Evolutionary conservation across 495 filamentous ascomycete species (phyloP).

Genomic region (Penicillium pulvis): DNA sequence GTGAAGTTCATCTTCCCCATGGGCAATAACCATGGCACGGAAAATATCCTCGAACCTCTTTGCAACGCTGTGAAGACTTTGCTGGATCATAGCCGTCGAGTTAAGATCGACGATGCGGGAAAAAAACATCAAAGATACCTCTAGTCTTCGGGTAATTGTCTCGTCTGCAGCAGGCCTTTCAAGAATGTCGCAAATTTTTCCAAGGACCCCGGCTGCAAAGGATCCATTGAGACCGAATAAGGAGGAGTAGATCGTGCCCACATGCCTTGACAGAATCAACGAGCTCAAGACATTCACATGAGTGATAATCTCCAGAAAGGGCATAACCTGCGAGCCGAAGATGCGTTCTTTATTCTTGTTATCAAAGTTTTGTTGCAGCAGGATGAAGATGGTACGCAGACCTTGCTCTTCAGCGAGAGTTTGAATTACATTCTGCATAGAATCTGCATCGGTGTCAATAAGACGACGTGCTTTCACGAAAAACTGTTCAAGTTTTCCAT

Average conservation of each 20-base stretch:
- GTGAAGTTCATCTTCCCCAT: neutral
- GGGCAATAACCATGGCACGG: neutral
- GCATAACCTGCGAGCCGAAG: neutral
- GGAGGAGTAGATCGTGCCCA: slow-evolving; percentile 1
- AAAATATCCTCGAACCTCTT: slow-evolving; percentile 3
- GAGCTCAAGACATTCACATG: neutral
- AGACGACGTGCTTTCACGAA: neutral
- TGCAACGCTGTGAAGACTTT: slow-evolving; percentile 11
- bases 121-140: slow-evolving; percentile 16
- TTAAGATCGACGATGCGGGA: slow-evolving; percentile 21
- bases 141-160: neutral
- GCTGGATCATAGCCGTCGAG: slow-evolving; percentile 19
- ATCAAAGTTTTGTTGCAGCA: neutral
- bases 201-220: neutral
- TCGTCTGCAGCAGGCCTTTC: neutral
- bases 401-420: neutral
- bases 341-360: neutral
- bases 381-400: neutral
- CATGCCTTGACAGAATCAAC: neutral
- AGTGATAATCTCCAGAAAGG: slow-evolving; percentile 1
- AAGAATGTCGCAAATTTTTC: neutral
- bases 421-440: neutral
- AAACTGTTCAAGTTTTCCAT: neutral
- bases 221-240: neutral
- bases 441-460: neutral